These are phyloP conservation scores for Cystobasidium slooffiae DNA, from an alignment of 1,284 basidiomycete genomes.

Conservation along the genomic window DNA sequence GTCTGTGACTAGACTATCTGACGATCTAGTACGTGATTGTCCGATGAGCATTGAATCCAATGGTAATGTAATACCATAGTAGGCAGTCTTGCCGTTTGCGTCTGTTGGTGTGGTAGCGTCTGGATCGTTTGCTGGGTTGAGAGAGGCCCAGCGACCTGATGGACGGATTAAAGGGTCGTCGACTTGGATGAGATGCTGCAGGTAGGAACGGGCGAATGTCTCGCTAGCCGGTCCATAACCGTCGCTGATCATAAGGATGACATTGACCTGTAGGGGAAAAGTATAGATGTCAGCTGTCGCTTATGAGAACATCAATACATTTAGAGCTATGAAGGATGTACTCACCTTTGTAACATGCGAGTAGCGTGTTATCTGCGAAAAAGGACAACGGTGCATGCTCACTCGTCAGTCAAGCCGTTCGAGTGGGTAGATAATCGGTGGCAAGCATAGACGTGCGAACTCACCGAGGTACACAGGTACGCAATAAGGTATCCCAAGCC, in stretches of 20 bases:
- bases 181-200: constrained; percentile 47
- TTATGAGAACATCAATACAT: neutral
- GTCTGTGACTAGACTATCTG: constrained; percentile 57
- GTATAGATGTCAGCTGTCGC: neutral
- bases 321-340: neutral
- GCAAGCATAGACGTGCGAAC: neutral
- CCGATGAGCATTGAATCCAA: constrained; percentile 57
- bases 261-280: constrained; percentile 50
- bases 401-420: neutral
- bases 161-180: constrained; percentile 35
- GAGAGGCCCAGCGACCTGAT: constrained; percentile 40
- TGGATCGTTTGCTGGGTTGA: constrained; percentile 5
- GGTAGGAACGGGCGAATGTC: constrained; percentile 55
- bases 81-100: constrained; percentile 33
- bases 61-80: constrained; percentile 48
- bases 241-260: constrained; percentile 58
- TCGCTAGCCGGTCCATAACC: constrained; percentile 57
- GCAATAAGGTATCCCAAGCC: constrained; percentile 40
- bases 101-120: neutral
- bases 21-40: constrained; percentile 53
- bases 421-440: neutral
- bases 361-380: constrained; percentile 42
- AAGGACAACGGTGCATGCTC: no score
- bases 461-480: constrained; percentile 12
- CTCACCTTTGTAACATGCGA: constrained; percentile 32